Conservation (phyloP, 2,329 filamentous ascomycete species). For the Monosporascus sp. region DNA sequence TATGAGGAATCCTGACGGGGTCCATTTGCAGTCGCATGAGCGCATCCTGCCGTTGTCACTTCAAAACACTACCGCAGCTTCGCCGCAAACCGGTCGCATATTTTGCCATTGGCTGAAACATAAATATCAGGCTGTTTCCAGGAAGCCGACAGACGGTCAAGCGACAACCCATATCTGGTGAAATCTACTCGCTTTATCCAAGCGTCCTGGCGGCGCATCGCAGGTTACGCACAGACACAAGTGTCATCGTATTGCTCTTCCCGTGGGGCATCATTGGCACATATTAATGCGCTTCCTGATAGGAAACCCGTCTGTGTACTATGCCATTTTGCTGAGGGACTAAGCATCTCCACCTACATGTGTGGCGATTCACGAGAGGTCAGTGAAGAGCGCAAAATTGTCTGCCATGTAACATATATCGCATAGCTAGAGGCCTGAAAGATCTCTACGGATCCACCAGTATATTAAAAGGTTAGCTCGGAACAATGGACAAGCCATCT, state of each 20-base stretch:
- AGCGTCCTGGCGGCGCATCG: not conserved
- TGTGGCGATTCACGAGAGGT: not conserved
- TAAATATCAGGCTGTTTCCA: slow-evolving; percentile 4
- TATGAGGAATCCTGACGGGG: not conserved
- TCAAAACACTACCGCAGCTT: slow-evolving; percentile 9
- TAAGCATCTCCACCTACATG: not conserved
- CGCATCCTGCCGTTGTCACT: slow-evolving; percentile 14
- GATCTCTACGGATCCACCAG: not conserved
- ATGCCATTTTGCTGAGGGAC: not conserved
- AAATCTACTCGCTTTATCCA: not conserved
- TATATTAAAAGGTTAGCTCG: not conserved
- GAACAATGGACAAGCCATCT: not conserved
- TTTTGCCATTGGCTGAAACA: slow-evolving; percentile 7
- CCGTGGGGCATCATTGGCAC: not conserved
- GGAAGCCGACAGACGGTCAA: slow-evolving; percentile 1
- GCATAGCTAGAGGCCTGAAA: not conserved
- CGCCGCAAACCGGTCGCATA: slow-evolving; percentile 12
- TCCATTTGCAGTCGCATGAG: slow-evolving; percentile 14
- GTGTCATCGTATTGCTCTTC: not conserved
- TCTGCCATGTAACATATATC: not conserved
- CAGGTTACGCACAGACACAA: not conserved
- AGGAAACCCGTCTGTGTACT: no score
- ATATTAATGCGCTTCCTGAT: not conserved
- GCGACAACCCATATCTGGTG: not conserved
- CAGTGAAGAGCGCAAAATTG: not conserved